A percentile compares a stretch with the other conserved stretches of the same genome.
Conservation (phyloP, 2,329 filamentous ascomycete genomes). For the Diplodia intermedia region DNA sequence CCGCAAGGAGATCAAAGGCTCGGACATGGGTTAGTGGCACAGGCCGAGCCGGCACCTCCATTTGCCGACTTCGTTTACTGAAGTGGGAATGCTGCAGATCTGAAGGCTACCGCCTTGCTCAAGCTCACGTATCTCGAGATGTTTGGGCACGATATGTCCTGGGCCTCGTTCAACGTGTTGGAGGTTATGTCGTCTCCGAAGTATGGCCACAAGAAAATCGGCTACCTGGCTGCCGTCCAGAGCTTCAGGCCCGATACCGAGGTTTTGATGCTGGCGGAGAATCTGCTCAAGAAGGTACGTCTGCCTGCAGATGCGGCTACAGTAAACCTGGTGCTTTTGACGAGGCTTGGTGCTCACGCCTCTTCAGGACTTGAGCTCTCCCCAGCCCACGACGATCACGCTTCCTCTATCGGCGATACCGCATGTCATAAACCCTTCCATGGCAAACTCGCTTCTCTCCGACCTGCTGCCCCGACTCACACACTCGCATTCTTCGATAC, state of each 20-base stretch:
- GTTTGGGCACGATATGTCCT: slow-evolving; percentile 99
- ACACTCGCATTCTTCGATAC: slow-evolving; percentile 82
- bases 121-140: slow-evolving; percentile 98
- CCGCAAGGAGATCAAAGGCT: slow-evolving; percentile 85
- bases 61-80: slow-evolving; percentile 12
- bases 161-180: slow-evolving; percentile 97
- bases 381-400: slow-evolving; percentile 77
- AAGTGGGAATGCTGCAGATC: slow-evolving; percentile 61
- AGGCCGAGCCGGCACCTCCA: slow-evolving; percentile 54
- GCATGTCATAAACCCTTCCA: slow-evolving; percentile 89
- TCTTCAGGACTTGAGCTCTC: slow-evolving; percentile 72
- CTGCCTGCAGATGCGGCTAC: not conserved
- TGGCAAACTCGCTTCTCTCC: slow-evolving; percentile 86
- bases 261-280: slow-evolving; percentile 96
- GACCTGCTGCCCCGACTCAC: slow-evolving; percentile 86
- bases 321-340: not conserved
- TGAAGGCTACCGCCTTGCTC: slow-evolving; percentile 93
- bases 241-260: slow-evolving; percentile 96
- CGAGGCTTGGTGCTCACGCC: too few species aligned
- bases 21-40: slow-evolving; percentile 72
- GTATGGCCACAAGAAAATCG: slow-evolving; percentile 92
- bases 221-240: slow-evolving; percentile 93
- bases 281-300: slow-evolving; percentile 88
- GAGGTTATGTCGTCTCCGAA: slow-evolving; percentile 98
- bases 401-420: slow-evolving; percentile 90